Evolutionary conservation across 495 filamentous ascomycete species (phyloP).

Genomic region (Neurospora sp.): DNA sequence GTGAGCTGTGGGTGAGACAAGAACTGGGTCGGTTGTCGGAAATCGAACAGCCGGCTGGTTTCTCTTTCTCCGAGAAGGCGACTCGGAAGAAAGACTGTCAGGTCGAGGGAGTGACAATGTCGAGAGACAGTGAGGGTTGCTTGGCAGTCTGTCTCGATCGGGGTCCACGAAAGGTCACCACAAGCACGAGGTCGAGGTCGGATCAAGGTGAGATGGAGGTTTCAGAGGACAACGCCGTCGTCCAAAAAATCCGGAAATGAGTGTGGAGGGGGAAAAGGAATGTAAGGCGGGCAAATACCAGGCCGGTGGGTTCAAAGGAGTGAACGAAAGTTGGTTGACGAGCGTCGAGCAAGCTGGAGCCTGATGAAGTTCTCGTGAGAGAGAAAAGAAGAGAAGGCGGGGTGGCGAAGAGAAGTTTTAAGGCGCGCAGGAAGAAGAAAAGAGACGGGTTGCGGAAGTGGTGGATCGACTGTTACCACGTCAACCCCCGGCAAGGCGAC

Average conservation of each 20-base stretch:
- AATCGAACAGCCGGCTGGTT: slow-evolving; percentile 19
- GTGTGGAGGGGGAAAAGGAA: background rate
- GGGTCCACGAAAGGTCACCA: slow-evolving; percentile 12
- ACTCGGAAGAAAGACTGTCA: slow-evolving; percentile 20
- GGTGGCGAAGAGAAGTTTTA: slow-evolving; percentile 15
- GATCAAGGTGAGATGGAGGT: slow-evolving; percentile 1
- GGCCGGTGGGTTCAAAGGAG: slow-evolving; percentile 11
- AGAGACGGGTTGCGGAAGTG: slow-evolving; percentile 3
- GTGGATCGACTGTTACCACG: background rate
- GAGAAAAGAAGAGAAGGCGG: slow-evolving; percentile 13
- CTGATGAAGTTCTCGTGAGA: slow-evolving; percentile 10
- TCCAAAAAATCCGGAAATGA: slow-evolving; percentile 6
- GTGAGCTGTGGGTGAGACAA: slow-evolving; percentile 21
- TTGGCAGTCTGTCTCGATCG: slow-evolving; percentile 5
- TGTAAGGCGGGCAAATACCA: background rate
- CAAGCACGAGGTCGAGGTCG: slow-evolving; percentile 4
- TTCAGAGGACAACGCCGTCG: slow-evolving; percentile 9
- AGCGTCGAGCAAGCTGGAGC: slow-evolving; percentile 6
- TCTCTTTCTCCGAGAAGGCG: slow-evolving; percentile 10
- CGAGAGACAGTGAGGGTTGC: slow-evolving; percentile 5
- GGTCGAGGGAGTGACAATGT: slow-evolving; percentile 27
- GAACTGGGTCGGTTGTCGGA: slow-evolving; percentile 18
- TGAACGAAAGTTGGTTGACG: slow-evolving; percentile 12
- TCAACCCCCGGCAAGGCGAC: background rate
- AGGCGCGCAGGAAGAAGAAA: slow-evolving; percentile 8